Evolutionary conservation across 2,329 filamentous ascomycete species (phyloP).

Genomic region (Xenosphaeropsis pyriputrescens): DNA sequence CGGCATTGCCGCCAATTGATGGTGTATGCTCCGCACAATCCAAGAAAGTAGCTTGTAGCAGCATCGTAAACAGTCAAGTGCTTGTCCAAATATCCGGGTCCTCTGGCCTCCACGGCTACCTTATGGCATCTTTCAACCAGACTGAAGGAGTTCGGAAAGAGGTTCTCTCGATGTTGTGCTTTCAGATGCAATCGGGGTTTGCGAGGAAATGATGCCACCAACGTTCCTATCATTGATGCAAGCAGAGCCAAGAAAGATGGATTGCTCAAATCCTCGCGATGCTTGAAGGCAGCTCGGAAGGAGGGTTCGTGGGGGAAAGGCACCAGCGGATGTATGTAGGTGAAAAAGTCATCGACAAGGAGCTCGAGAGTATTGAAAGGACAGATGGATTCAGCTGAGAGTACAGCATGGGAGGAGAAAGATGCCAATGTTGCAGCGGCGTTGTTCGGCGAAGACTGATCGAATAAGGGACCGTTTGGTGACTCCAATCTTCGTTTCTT

Average conservation of each 20-base stretch:
- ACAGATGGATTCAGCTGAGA: constrained; percentile 56
- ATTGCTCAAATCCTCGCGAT: constrained; percentile 50
- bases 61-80: constrained; percentile 45
- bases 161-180: constrained; percentile 43
- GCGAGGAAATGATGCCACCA: constrained; percentile 66
- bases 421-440: constrained; percentile 16
- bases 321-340: constrained; percentile 62
- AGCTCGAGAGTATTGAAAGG: constrained; percentile 52
- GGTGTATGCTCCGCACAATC: constrained; percentile 50
- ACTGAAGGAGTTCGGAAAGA: constrained; percentile 54
- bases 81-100: constrained; percentile 38
- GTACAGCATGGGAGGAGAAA: constrained; percentile 18
- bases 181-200: constrained; percentile 58
- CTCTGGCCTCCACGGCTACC: constrained; percentile 53
- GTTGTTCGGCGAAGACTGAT: constrained; percentile 16
- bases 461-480: constrained; percentile 8
- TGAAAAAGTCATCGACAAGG: constrained; percentile 71
- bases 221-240: constrained; percentile 56
- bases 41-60: constrained; percentile 64
- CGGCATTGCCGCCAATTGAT: constrained; percentile 53
- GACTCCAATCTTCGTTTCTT: constrained; percentile 38
- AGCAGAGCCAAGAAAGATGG: constrained; percentile 55
- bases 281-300: constrained; percentile 54
- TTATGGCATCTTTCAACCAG: constrained; percentile 59
- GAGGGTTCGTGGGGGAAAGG: constrained; percentile 71